Base-by-base conservation (phyloP, 2,329 filamentous ascomycete genomes). In the Talaromyces funiculosus region DNA sequence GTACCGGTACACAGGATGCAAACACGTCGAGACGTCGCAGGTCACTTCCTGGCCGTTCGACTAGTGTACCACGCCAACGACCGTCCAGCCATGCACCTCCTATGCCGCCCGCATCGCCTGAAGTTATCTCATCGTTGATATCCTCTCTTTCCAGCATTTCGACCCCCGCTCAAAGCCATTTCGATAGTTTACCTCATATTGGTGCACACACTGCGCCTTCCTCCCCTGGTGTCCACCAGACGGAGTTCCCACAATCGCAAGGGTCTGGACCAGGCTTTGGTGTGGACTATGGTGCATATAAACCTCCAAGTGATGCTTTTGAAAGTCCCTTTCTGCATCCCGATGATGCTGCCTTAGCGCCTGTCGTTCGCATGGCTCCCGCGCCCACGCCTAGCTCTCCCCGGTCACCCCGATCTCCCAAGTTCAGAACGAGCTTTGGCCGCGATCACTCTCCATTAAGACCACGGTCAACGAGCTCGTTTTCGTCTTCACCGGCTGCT, bases 331-430 rank as follows among this genome's bases (percentile, higher is more conserved):
- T 79, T 65, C 64, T 81, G 58, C 78, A 80, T 64, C 76, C 80
- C 37, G 81, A 85, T 71, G 81, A 85, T 75, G 82, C 82, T 43
- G 83, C 83, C 33, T 78, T 81, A 63, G 77, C 90, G 12, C 91
- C 92, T 18, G 84, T 93, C 59, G 84, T 95, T 67, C 87, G 88
- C 64, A 96, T 92, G 33, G 85, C 90, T 33, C 92, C 92, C 72
- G 88, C 87, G 7, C 90, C 90, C 0, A 90, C 89, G 55, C 61
- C 61, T 49, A 22, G 57, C n/a, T 62, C 60, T 12, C 60, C 86
- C 67, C 92, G 89, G 26, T 77, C 86, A 0, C 61, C 61, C 3
- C 61, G 61, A 20, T 90, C 89, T 58, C 85, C 87, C 68, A 92
- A 89, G 24, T 77, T 86, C 0, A 61, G 86, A 80, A 63, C 12